Evolutionary conservation across 345 rosid genomes (phyloP).

Genomic region (Laguncularia racemosa): DNA sequence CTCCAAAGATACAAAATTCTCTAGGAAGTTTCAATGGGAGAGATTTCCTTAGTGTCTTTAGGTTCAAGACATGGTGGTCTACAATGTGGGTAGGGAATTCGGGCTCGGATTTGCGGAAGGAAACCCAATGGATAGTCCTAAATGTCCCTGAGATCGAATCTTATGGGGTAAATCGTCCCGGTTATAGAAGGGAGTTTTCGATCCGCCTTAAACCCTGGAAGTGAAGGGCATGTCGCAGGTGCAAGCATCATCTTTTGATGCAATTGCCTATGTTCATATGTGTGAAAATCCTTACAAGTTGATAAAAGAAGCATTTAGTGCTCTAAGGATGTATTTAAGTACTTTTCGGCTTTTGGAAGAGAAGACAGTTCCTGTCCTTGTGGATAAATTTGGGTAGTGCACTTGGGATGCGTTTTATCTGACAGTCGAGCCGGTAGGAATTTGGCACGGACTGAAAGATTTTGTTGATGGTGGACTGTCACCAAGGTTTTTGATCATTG

Average conservation of each 20-base stretch:
- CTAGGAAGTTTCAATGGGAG: conserved; percentile 50
- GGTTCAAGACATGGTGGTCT: conserved; percentile 93
- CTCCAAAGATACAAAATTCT: conserved; percentile 37
- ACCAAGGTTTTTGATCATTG: conserved; percentile 37
- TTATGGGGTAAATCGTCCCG: conserved; percentile 53
- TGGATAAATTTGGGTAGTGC: conserved; percentile 53
- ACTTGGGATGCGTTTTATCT: conserved; percentile 53
- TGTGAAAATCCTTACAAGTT: conserved; percentile 29
- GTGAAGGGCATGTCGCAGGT: conserved; percentile 19
- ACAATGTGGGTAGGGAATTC: conserved; percentile 76
- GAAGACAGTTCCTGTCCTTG: conserved; percentile 33
- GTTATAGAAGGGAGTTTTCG: conserved; percentile 61
- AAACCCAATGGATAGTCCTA: conserved; percentile 73
- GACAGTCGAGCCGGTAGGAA: conserved; percentile 29
- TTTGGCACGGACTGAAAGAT: conserved; percentile 30
- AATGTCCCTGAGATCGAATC: conserved; percentile 54
- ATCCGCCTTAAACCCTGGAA: conserved; percentile 57
- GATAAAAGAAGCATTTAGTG: conserved; percentile 34
- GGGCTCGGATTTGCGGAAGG: conserved; percentile 73
- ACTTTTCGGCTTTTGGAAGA: conserved; percentile 37
- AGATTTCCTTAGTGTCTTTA: conserved; percentile 54
- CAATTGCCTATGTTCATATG: conserved; percentile 21
- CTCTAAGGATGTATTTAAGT: conserved; percentile 23
- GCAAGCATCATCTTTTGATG: conserved; percentile 13
- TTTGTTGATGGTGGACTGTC: conserved; percentile 35